Conservation (phyloP, 1,284 basidiomycete genomes). For the Trichosporon sp. region DNA sequence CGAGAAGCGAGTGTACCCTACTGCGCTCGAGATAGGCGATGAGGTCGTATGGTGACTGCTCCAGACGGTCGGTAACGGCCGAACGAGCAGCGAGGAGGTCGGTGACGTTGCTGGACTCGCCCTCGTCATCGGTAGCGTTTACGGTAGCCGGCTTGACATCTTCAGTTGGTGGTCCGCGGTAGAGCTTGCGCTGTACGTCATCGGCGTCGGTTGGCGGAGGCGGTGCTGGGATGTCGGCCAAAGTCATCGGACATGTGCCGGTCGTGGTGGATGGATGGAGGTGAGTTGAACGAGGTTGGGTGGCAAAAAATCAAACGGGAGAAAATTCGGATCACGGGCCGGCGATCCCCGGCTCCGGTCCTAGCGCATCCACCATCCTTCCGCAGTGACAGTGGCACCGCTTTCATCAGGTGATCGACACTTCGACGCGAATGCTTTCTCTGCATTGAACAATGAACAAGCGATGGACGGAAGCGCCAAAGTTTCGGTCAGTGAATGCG, state of each 20-base stretch:
- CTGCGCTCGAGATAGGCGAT: constrained; percentile 25
- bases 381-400: too few relatives aligned
- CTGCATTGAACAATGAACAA: too few relatives aligned
- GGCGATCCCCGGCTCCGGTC: neutral
- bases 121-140: neutral
- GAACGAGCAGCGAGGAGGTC: constrained; percentile 2
- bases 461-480: too few relatives aligned
- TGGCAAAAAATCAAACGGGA: constrained; percentile 2
- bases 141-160: neutral
- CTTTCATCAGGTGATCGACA: too few relatives aligned
- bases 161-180: neutral
- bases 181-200: constrained; percentile 10
- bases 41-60: constrained; percentile 24
- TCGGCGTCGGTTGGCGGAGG: constrained; percentile 2
- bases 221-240: neutral
- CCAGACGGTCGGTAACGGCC: constrained; percentile 14
- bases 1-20: constrained; percentile 1
- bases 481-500: too few relatives aligned
- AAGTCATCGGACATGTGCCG: constrained; percentile 4
- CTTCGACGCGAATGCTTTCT: too few relatives aligned
- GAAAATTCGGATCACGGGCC: neutral
- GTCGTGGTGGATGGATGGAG: neutral
- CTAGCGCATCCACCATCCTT: neutral
- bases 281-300: neutral
- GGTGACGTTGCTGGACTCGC: neutral